Evolutionary conservation across 2,329 filamentous ascomycete genomes (phyloP).

Genomic region (Decorospora gaudefroyi): DNA sequence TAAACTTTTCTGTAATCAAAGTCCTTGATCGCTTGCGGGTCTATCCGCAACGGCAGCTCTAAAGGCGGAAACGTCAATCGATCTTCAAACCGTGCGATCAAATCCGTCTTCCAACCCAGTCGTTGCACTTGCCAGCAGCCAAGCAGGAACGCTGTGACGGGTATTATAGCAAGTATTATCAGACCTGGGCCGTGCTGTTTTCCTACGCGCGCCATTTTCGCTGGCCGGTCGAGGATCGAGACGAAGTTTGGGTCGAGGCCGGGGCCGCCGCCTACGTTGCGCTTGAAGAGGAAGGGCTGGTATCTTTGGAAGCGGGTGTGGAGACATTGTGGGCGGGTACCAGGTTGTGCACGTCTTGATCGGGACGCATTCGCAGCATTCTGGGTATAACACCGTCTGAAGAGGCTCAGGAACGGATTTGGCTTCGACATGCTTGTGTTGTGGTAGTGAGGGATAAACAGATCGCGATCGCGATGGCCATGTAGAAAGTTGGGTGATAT

Average conservation of each 20-base stretch:
- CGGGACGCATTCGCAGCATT: constrained; percentile 10
- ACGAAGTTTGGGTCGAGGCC: constrained; percentile 76
- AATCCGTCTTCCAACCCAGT: constrained; percentile 88
- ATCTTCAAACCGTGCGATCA: constrained; percentile 91
- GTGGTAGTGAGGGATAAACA: constrained; percentile 7
- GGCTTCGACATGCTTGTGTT: constrained; percentile 38
- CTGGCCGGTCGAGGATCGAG: constrained; percentile 85
- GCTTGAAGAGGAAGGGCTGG: constrained; percentile 24
- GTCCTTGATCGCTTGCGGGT: constrained; percentile 77
- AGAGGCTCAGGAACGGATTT: constrained; percentile 42
- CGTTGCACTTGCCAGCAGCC: constrained; percentile 96
- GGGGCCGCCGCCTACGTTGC: constrained; percentile 46
- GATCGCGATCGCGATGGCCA: constrained; percentile 2
- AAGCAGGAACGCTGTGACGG: constrained; percentile 84
- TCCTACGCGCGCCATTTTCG: constrained; percentile 75
- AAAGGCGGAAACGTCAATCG: constrained; percentile 83
- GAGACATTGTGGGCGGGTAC: constrained; percentile 42
- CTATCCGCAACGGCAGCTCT: constrained; percentile 80
- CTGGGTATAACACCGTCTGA: constrained; percentile 35
- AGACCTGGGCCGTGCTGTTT: constrained; percentile 78
- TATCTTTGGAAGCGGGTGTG: constrained; percentile 31
- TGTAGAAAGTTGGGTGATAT: constrained; percentile 16
- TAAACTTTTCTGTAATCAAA: constrained; percentile 91
- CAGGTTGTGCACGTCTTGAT: constrained; percentile 13
- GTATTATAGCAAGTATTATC: constrained; percentile 83